Base-by-base conservation (phyloP, 257 asterid species). In the Apocynum venetum region DNA sequence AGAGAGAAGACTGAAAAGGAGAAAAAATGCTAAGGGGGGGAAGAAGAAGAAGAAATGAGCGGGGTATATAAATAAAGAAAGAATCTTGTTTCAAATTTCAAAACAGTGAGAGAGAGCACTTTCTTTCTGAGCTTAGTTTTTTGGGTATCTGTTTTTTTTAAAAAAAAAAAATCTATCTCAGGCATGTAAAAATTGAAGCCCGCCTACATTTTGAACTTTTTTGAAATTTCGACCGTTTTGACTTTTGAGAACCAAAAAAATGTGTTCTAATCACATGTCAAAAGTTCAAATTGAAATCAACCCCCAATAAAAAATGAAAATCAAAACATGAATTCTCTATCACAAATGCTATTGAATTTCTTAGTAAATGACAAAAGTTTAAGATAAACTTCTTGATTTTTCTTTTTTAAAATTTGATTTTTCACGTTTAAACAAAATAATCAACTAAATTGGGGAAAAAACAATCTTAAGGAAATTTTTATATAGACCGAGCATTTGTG, bases 211-310 rank as follows among this genome's bases (percentile, higher is more conserved):
- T 84, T 81, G 77, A 89, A 84, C 48, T 48, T 65, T 65, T 81
- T 83, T 76, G 55, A 79, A 75, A 36, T 76, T 82, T 85, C 48
- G 89, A 89, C 93, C 90, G 93, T 89, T 89, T 77, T 57, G 36
- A 1, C 0, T 25, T 46, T 46, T 46, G 9, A 35, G 36, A 25
- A 25, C 31, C 31, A 25, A 25, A 25, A 25, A 25, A 25, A 25
- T 25, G 31, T 25, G 31, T 25, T 25, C 31, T 25, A 25, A 25
- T 46, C 49, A 44, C 47, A 46, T 46, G 1, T 46, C 49, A 46
- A 46, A 46, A 46, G 49, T 46, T 46, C 49, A 44, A 44, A 44
- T 44, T 6, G 4, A 44, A 44, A 44, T 44, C 47, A 44, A 44
- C 47, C 47, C 47, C 47, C 47, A 44, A 44, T 6, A 44, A 46